Evolutionary conservation across 352 stramenopile species (phyloP).

Genomic region (Globisporangium camurandrum): DNA sequence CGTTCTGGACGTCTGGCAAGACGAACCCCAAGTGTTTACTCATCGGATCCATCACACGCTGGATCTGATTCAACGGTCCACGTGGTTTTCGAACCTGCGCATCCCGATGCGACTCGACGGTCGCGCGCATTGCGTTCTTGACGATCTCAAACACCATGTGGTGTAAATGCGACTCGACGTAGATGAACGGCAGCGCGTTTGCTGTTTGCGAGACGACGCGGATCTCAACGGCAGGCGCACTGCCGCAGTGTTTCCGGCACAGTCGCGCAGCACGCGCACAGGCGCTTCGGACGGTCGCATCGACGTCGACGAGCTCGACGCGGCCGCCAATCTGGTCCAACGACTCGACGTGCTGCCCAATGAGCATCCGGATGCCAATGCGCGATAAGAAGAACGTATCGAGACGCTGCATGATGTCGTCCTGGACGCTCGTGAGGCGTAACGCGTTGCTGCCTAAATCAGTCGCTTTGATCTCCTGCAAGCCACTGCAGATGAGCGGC

Average conservation of each 20-base stretch:
- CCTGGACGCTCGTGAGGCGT: conserved; percentile 51
- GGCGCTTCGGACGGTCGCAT: conserved; percentile 53
- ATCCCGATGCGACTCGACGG: conserved; percentile 88
- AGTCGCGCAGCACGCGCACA: conserved; percentile 43
- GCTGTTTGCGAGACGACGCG: conserved; percentile 35
- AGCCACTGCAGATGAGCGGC: conserved; percentile 67
- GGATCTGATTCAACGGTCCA: conserved; percentile 38
- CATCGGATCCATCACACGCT: conserved; percentile 62
- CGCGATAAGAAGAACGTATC: conserved; percentile 98
- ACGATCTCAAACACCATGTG: conserved; percentile 96
- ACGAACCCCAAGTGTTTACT: conserved; percentile 66
- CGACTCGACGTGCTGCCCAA: conserved; percentile 87
- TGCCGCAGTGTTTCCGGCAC: conserved; percentile 48
- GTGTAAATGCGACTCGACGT: conserved; percentile 75
- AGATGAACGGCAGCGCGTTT: conserved; percentile 62
- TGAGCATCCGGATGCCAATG: conserved; percentile 99
- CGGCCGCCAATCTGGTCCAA: conserved; percentile 48
- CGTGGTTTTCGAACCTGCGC: conserved; percentile 34
- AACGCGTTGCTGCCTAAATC: conserved; percentile 56
- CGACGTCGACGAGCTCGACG: conserved; percentile 64
- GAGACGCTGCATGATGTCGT: conserved; percentile 77
- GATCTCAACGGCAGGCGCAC: conserved; percentile 53
- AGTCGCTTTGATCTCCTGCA: conserved; percentile 59
- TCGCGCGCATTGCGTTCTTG: conserved; percentile 98
- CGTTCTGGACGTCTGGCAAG: conserved; percentile 50